A percentile compares a stretch with the other conserved stretches of the same genome.
Conservation (phyloP, 768 basidiomycete genomes). For the Peribolospora baueri region DNA sequence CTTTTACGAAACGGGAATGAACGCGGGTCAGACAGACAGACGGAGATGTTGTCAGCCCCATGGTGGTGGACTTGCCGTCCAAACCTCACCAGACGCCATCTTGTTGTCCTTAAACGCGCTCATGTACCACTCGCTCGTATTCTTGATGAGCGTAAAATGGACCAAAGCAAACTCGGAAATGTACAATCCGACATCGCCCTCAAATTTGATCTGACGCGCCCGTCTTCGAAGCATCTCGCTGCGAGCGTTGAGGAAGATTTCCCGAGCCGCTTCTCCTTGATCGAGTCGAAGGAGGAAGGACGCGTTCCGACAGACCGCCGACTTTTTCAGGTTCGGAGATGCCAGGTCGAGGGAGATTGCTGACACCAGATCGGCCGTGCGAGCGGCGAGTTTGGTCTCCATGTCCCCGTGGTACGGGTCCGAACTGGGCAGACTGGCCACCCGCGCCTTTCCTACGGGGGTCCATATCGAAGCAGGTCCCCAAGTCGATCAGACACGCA, state of each 20-base stretch:
- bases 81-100: constrained; percentile 54
- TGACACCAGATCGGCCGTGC: constrained; percentile 9
- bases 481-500: background rate
- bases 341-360: constrained; percentile 27
- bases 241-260: constrained; percentile 57
- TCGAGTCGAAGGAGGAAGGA: constrained; percentile 48
- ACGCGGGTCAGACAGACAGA: background rate
- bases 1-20: constrained; percentile 24
- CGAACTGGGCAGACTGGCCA: no score
- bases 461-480: background rate
- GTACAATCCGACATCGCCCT: constrained; percentile 65
- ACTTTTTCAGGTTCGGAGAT: constrained; percentile 50
- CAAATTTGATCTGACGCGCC: constrained; percentile 67
- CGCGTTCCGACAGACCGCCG: constrained; percentile 43
- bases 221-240: constrained; percentile 46
- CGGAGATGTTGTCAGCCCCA: background rate
- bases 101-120: constrained; percentile 88
- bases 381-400: constrained; percentile 10
- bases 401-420: no score
- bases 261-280: constrained; percentile 51
- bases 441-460: no score
- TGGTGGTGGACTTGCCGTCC: background rate
- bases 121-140: constrained; percentile 95
- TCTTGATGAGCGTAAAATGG: constrained; percentile 80
- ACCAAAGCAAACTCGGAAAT: constrained; percentile 69